A percentile compares a stretch with the other conserved stretches of the same genome.
Conservation (phyloP, 1,139 yeast species). For the Geotrichum cucujoidarum region DNA sequence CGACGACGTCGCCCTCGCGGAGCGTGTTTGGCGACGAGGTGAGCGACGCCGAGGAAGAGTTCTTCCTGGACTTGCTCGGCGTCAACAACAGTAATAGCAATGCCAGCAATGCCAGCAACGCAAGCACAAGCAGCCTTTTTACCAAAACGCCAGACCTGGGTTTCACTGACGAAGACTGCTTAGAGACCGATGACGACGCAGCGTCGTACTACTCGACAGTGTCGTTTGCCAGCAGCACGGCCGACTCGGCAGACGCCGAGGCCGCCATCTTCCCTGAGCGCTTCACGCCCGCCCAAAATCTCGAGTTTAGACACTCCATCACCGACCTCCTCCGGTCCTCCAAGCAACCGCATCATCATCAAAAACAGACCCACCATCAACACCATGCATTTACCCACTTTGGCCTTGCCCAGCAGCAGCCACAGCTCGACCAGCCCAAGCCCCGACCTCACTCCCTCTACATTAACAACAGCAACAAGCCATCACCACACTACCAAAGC, state of each 20-base stretch:
- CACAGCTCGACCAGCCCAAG: too few relatives aligned
- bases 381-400: too few relatives aligned
- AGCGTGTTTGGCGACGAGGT: constrained; percentile 41
- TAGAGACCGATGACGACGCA: neutral
- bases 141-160: neutral
- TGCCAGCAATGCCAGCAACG: too few relatives aligned
- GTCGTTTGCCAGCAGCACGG: neutral
- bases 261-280: neutral
- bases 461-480: too few relatives aligned
- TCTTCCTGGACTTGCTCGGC: constrained; percentile 39
- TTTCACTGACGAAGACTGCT: neutral
- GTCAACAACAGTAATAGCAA: neutral
- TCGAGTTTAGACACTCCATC: neutral
- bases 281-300: neutral
- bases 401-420: too few relatives aligned
- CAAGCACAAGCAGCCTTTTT: neutral
- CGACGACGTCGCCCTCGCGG: constrained; percentile 20
- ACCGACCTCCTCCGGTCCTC: neutral
- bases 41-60: constrained; percentile 81
- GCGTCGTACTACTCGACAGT: neutral
- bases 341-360: too few relatives aligned
- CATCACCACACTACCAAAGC: too few relatives aligned
- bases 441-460: too few relatives aligned
- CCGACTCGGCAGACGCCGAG: neutral
- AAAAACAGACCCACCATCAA: too few relatives aligned